phyloP scores from a whole-genome alignment of 2,329 filamentous ascomycete species.

The Neophaeococcomyces aloes region DNA sequence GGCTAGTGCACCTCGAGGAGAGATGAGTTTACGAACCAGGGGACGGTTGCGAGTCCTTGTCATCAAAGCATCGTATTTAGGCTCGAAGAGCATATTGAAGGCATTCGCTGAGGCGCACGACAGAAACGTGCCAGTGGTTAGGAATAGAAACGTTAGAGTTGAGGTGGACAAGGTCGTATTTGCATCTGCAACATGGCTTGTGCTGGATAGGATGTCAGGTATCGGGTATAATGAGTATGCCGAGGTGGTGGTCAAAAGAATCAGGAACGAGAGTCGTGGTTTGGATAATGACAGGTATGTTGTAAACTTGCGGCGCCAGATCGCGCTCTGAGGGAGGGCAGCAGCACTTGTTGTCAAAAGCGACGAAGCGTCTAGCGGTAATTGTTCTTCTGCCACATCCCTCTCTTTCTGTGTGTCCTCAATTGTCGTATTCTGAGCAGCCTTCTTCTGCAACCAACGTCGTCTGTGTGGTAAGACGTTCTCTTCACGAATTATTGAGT shows the following conservation, averaged over 20 bases:
- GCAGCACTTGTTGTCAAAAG: constrained; percentile 49
- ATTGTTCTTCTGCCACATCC: constrained; percentile 24
- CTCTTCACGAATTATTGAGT: neutral
- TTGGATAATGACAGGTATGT: constrained; percentile 89
- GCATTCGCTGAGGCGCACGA: constrained; percentile 88
- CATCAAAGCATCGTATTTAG: constrained; percentile 83
- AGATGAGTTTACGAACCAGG: constrained; percentile 70
- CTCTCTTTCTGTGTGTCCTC: constrained; percentile 8
- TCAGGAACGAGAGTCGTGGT: constrained; percentile 80
- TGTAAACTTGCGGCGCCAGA: constrained; percentile 57
- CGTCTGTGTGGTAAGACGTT: constrained; percentile 17
- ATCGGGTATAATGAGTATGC: constrained; percentile 90
- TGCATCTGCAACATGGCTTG: constrained; percentile 59
- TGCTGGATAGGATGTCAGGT: constrained; percentile 67
- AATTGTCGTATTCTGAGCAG: neutral
- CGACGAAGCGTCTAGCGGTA: constrained; percentile 52
- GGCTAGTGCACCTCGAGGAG: constrained; percentile 56
- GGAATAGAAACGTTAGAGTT: constrained; percentile 81
- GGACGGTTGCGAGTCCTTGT: constrained; percentile 83
- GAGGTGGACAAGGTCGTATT: constrained; percentile 67
- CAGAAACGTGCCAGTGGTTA: constrained; percentile 78
- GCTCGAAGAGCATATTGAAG: constrained; percentile 95
- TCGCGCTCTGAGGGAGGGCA: constrained; percentile 42
- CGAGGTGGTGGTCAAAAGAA: constrained; percentile 81
- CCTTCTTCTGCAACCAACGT: constrained; percentile 12